Evolutionary conservation across 116 monocot species (phyloP).

Genomic region (Cymodocea nodosa): DNA sequence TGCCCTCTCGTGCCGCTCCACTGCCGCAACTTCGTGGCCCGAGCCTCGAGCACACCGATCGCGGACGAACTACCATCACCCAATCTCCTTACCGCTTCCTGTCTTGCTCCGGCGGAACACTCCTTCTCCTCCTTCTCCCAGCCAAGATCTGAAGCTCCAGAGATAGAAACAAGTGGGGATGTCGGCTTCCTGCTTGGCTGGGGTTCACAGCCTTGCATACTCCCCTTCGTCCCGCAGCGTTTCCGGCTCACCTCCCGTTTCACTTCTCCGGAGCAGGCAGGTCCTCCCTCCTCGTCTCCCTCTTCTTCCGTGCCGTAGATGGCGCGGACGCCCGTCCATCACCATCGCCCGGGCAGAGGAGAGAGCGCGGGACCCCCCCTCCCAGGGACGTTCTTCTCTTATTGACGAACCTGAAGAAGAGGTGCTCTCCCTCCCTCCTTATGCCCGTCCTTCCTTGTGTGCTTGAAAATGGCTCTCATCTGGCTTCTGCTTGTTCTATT

Average conservation of each 20-base stretch:
- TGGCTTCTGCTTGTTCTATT: too few species aligned
- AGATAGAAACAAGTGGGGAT: background rate
- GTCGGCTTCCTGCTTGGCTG: slow-evolving; percentile 12
- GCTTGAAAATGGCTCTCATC: background rate
- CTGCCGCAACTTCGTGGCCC: too few species aligned
- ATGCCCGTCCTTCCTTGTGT: background rate
- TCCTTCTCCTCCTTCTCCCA: too few species aligned
- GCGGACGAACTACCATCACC: too few species aligned
- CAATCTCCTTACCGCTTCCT: too few species aligned
- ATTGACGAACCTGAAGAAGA: background rate
- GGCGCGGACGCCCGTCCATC: background rate
- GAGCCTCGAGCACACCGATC: too few species aligned
- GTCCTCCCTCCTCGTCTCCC: background rate
- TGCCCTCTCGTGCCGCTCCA: too few species aligned
- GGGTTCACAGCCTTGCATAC: background rate
- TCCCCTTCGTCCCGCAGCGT: background rate
- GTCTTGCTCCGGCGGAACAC: too few species aligned
- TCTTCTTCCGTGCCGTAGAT: background rate
- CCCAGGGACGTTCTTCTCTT: background rate
- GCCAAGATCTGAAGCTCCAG: background rate
- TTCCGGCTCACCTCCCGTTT: background rate
- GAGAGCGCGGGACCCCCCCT: background rate
- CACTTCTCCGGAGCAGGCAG: background rate
- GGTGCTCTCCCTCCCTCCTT: background rate
- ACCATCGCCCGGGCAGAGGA: slow-evolving; percentile 9